A percentile compares a stretch with the other conserved stretches of the same genome.
These are phyloP conservation scores for Hericium coralloides DNA, from an alignment of 768 basidiomycete species.

Conservation along the genomic window DNA sequence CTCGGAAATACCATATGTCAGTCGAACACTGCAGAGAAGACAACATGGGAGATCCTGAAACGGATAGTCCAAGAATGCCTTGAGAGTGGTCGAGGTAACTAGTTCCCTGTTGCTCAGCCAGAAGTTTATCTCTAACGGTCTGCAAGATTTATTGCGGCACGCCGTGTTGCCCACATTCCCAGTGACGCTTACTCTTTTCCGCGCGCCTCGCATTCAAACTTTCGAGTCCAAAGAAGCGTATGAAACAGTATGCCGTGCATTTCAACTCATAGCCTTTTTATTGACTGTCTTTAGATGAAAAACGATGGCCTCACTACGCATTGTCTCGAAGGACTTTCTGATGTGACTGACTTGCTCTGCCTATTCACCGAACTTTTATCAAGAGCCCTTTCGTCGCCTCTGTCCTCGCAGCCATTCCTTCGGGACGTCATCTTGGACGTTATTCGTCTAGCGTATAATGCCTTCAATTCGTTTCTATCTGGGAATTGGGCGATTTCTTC, in stretches of 20 bases:
- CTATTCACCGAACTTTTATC: constrained; percentile 36
- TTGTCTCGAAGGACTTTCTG: constrained; percentile 18
- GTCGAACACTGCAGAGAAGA: constrained; percentile 21
- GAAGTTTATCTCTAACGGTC: not conserved
- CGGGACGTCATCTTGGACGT: constrained; percentile 36
- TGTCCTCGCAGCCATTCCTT: constrained; percentile 41
- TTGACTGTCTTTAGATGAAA: not conserved
- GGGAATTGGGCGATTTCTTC: constrained; percentile 26
- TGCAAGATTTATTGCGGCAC: not conserved
- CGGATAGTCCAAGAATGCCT: constrained; percentile 26
- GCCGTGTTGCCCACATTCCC: not conserved
- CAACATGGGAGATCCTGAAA: constrained; percentile 35
- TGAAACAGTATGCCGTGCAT: not conserved
- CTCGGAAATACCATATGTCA: constrained; percentile 32
- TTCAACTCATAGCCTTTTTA: not conserved
- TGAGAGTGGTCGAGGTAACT: constrained; percentile 32
- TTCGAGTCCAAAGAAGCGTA: not conserved
- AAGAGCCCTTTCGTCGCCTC: constrained; percentile 31
- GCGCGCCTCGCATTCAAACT: not conserved
- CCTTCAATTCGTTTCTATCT: constrained; percentile 37
- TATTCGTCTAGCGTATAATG: constrained; percentile 28
- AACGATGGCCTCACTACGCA: constrained; percentile 18
- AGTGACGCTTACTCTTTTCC: not conserved
- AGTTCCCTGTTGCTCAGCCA: constrained; percentile 9
- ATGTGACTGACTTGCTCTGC: constrained; percentile 38